A percentile compares a stretch with the other conserved stretches of the same genome.
These are phyloP conservation scores for Pulveroboletus ravenelii DNA, from an alignment of 768 basidiomycete species.

Conservation along the genomic window DNA sequence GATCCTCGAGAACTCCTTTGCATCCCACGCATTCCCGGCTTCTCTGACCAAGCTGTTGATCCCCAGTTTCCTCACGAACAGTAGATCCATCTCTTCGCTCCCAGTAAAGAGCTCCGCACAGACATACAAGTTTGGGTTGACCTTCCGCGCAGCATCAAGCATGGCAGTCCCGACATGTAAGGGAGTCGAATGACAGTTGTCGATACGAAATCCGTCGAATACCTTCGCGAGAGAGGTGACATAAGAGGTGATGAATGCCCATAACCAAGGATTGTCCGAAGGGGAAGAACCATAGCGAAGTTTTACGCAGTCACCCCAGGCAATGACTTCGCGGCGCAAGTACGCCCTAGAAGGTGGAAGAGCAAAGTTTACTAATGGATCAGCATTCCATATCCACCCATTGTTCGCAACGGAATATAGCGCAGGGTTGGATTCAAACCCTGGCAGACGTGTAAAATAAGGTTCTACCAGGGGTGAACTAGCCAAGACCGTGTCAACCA, in stretches of 20 bases:
- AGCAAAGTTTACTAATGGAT: conserved; percentile 94
- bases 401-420: conserved; percentile 90
- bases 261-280: conserved; percentile 87
- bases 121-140: conserved; percentile 91
- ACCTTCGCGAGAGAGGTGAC: conserved; percentile 71
- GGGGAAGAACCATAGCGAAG: conserved; percentile 85
- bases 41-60: conserved; percentile 93
- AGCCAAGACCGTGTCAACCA: conserved; percentile 8
- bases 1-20: conserved; percentile 86
- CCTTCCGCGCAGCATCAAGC: conserved; percentile 85
- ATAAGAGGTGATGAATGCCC: conserved; percentile 86
- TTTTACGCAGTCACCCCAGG: conserved; percentile 98
- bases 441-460: conserved; percentile 85
- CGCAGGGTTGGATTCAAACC: conserved; percentile 45
- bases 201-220: conserved; percentile 96
- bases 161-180: conserved; percentile 93
- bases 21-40: conserved; percentile 85
- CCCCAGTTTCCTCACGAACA: conserved; percentile 89
- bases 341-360: conserved; percentile 90
- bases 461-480: conserved; percentile 84
- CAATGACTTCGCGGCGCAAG: conserved; percentile 92
- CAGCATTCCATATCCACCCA: conserved; percentile 98
- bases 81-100: conserved; percentile 85
- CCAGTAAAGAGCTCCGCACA: conserved; percentile 98
- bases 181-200: conserved; percentile 98